phyloP scores from a whole-genome alignment of 768 basidiomycete species.

The Coprinopsis marcescibilis region DNA sequence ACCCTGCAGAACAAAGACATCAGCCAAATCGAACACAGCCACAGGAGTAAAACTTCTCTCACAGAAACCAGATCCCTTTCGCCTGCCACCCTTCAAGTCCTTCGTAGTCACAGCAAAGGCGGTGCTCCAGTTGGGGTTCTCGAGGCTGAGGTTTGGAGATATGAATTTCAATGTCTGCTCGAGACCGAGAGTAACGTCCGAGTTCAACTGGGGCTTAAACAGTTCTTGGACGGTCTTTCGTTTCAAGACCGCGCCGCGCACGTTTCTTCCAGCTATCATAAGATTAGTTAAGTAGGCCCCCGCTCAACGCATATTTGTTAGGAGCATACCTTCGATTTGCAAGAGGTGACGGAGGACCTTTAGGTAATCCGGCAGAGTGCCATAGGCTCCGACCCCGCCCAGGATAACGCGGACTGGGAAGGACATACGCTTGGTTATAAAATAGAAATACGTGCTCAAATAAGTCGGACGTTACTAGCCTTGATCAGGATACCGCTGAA shows the following conservation, averaged over 20 bases:
- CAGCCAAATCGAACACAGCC: too few species aligned
- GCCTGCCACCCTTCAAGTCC: conserved; percentile 23
- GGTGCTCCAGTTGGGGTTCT: conserved; percentile 24
- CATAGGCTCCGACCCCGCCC: conserved; percentile 22
- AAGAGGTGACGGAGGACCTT: conserved; percentile 24
- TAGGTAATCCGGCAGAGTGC: conserved; percentile 23
- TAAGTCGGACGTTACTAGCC: conserved; percentile 8
- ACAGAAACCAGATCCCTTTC: conserved; percentile 28
- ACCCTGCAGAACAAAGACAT: too few species aligned
- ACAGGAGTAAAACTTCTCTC: too few species aligned
- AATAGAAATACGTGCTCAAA: too few species aligned
- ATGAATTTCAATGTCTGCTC: background rate
- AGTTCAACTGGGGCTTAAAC: conserved; percentile 16
- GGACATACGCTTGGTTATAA: too few species aligned
- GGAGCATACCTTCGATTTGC: conserved; percentile 24
- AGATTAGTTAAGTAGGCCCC: background rate
- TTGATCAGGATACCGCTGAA: conserved; percentile 20
- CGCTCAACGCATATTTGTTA: background rate
- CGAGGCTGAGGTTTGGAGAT: conserved; percentile 9
- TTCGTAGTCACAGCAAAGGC: conserved; percentile 21
- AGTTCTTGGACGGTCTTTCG: conserved; percentile 15
- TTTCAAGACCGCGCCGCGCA: conserved; percentile 15
- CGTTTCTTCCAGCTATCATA: conserved; percentile 11
- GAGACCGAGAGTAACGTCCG: conserved; percentile 3
- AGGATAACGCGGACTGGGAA: conserved; percentile 12